phyloP scores from a whole-genome alignment of 352 stramenopile species.

The Elongisporangium undulatum region DNA sequence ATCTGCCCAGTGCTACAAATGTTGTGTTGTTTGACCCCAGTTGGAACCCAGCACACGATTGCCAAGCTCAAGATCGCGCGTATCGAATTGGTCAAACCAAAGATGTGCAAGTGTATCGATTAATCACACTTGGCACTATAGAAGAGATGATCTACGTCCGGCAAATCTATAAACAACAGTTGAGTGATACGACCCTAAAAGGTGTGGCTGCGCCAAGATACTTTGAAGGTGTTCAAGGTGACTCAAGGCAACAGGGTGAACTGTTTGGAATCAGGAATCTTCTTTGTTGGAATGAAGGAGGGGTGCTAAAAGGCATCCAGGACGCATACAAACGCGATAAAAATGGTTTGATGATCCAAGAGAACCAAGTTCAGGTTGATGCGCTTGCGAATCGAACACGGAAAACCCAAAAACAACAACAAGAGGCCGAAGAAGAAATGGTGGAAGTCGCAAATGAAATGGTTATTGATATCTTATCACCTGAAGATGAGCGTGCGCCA shows the following conservation, averaged over 20 bases:
- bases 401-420: conserved; percentile 12
- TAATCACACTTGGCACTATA: conserved; percentile 82
- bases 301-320: conserved; percentile 73
- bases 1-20: conserved; percentile 75
- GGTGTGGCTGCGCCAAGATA: conserved; percentile 60
- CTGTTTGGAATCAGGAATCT: conserved; percentile 78
- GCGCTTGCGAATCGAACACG: conserved; percentile 14
- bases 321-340: conserved; percentile 52
- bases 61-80: conserved; percentile 75
- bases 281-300: conserved; percentile 67
- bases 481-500: conserved; percentile 2
- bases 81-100: conserved; percentile 87
- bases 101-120: conserved; percentile 78
- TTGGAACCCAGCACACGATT: conserved; percentile 86
- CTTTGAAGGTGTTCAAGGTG: conserved; percentile 78
- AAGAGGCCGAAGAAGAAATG: conserved; percentile 30
- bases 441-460: conserved; percentile 32
- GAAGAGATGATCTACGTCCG: conserved; percentile 89
- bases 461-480: conserved; percentile 28
- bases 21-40: conserved; percentile 87
- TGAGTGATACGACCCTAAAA: conserved; percentile 78
- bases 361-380: conserved; percentile 36
- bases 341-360: conserved; percentile 49
- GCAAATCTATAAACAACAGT: conserved; percentile 87
- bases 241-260: conserved; percentile 65